A percentile compares a stretch with the other conserved stretches of the same genome.
Evolutionary conservation across 352 stramenopile species (phyloP).

Genomic region (Phytopythium sindhum): DNA sequence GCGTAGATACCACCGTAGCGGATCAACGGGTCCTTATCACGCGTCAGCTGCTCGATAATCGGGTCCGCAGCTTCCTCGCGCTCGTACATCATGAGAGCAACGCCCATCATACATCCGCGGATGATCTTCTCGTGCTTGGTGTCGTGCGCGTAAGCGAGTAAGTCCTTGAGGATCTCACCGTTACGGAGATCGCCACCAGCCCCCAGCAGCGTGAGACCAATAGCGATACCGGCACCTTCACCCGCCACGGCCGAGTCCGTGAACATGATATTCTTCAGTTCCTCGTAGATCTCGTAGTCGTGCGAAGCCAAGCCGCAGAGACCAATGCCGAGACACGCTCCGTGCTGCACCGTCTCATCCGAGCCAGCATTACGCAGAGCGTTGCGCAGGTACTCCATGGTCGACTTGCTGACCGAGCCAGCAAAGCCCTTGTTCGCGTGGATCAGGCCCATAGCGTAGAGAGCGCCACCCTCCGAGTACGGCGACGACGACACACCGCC

Average conservation of each 20-base stretch:
- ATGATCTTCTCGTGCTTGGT: conserved; percentile 99
- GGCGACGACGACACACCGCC: conserved; percentile 85
- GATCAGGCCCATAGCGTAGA: conserved; percentile 98
- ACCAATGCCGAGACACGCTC: conserved; percentile 96
- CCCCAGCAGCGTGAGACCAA: conserved; percentile 97
- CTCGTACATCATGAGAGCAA: conserved; percentile 98
- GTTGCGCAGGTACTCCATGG: conserved; percentile 86
- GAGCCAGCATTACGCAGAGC: conserved; percentile 81
- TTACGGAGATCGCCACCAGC: conserved; percentile 85
- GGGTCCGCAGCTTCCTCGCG: conserved; percentile 95
- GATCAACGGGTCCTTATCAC: conserved; percentile 97
- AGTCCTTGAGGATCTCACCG: conserved; percentile 87
- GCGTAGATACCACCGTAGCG: conserved; percentile 98
- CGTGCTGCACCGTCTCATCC: conserved; percentile 98
- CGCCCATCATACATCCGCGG: conserved; percentile 95
- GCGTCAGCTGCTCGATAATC: conserved; percentile 96
- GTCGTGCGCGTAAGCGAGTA: conserved; percentile 97
- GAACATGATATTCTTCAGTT: conserved; percentile 97
- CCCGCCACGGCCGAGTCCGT: conserved; percentile 97
- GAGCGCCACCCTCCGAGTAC: conserved; percentile 96
- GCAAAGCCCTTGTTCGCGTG: conserved; percentile 94
- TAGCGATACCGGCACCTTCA: conserved; percentile 96
- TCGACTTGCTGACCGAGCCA: conserved; percentile 76
- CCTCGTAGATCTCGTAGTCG: conserved; percentile 94
- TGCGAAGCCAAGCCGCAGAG: conserved; percentile 94